Evolutionary conservation across 2,329 filamentous ascomycete genomes (phyloP).

Genomic region (Cladosporium cucumerinum): DNA sequence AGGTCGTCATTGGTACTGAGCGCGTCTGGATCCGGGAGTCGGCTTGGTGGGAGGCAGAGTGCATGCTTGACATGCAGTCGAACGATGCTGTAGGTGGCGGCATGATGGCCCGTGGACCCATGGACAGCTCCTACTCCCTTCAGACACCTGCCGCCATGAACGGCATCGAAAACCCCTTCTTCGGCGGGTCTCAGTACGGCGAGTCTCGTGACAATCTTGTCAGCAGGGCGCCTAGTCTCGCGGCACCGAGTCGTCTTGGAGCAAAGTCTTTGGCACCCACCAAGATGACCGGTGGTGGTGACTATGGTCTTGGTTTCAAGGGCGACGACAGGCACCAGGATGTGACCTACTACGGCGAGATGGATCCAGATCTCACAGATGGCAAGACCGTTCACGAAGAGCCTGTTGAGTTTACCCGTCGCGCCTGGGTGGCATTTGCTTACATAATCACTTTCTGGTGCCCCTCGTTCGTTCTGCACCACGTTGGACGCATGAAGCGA

Average conservation of each 20-base stretch:
- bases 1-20: conserved; percentile 85
- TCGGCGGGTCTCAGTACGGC: conserved; percentile 22
- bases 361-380: conserved; percentile 76
- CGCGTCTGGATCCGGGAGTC: conserved; percentile 92
- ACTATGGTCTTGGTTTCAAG: conserved; percentile 85
- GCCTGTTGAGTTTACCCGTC: conserved; percentile 60
- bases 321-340: conserved; percentile 75
- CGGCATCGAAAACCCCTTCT: conserved; percentile 35
- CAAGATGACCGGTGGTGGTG: conserved; percentile 59
- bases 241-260: conserved; percentile 42
- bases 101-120: conserved; percentile 55
- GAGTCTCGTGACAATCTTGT: conserved; percentile 70
- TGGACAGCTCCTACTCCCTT: conserved; percentile 72
- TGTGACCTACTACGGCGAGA: conserved; percentile 67
- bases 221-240: conserved; percentile 47
- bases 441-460: conserved; percentile 94
- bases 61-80: conserved; percentile 86
- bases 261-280: conserved; percentile 55
- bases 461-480: conserved; percentile 77
- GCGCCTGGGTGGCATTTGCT: conserved; percentile 75
- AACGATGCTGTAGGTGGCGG: conserved; percentile 42
- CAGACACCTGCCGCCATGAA: conserved; percentile 45
- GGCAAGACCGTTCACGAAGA: conserved; percentile 73
- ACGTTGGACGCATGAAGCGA: conserved; percentile 89
- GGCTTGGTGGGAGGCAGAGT: conserved; percentile 97